Evolutionary conservation across 208 protist species (phyloP), one percentile per base, ranked within the genome.

Genomic region (Leishmania gerbilli): DNA sequence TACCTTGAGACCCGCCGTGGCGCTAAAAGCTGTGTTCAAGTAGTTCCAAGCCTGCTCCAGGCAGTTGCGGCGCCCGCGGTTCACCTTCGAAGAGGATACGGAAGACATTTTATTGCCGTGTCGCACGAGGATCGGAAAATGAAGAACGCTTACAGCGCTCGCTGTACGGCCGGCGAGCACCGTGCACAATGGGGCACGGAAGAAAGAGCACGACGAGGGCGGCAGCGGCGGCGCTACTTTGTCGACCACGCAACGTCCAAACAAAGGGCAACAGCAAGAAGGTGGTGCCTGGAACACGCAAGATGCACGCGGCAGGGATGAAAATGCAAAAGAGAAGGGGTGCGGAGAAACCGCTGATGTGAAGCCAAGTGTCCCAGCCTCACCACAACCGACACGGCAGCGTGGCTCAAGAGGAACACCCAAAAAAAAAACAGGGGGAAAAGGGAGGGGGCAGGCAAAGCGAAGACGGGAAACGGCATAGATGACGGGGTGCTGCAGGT

Each of bases 1-100:
- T 56, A 99, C 97, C 85, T 99, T 99, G 80, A 99, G 88, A 1
- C 93, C 92, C 34, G 62, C 62, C 58, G 86, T 86, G 45, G 75
- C 69, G 69, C 84, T 85, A 71, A 97, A 86, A 31, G 94, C 91
- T 7, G 60, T 78, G 79, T 95, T 91, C 71, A 96, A 88, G 86
- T 97, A 97, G 34, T 71, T 75, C 88, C 89, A 92, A 42, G 91
- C 82, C 76, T 97, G 92, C 69, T 95, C 90, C n/a, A 95, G 78
- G 79, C 90, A 95, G 83, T 97, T 97, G 40, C 81, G 77, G 71
- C 81, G 69, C 58, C 72, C 65, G 51, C 78, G 77, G 76, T 65
- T 83, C n/a, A n/a, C 71, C 72, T 89, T 88, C 11, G 69, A 71
- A 47, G 74, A 17, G 51, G 72, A 47, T 65, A 21, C 27, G 55